Conservation (phyloP, 2,329 filamentous ascomycete genomes). For the Xylaria sp. region DNA sequence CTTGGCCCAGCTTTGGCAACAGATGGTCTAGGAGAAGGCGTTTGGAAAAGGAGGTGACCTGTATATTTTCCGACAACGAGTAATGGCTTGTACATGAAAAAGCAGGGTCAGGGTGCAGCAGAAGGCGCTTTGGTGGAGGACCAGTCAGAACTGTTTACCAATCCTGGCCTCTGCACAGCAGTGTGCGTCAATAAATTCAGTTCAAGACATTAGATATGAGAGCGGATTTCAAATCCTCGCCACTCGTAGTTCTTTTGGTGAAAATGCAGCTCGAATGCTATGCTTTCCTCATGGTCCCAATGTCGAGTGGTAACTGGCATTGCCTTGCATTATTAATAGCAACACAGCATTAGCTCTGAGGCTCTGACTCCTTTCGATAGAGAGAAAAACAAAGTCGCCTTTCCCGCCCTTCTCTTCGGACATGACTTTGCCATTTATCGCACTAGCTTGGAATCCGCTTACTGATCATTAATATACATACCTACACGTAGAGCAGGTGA, state of each 20-base stretch:
- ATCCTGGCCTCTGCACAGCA: background rate
- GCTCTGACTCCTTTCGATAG: too few species aligned
- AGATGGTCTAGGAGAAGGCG: constrained; percentile 17
- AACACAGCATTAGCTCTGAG: too few species aligned
- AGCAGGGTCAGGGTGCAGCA: background rate
- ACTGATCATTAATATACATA: too few species aligned
- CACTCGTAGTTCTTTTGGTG: background rate
- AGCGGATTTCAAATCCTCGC: background rate
- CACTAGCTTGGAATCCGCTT: background rate
- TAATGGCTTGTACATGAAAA: constrained; percentile 1
- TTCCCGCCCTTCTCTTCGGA: too few species aligned
- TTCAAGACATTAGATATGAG: background rate
- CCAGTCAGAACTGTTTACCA: background rate
- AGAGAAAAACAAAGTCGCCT: too few species aligned
- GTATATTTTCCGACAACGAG: background rate
- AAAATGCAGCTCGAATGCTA: background rate
- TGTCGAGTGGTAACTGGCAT: background rate
- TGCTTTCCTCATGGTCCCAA: background rate
- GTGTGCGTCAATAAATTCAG: constrained; percentile 10
- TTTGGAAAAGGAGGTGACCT: constrained; percentile 19
- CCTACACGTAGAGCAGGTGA: background rate
- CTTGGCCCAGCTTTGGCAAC: constrained; percentile 10
- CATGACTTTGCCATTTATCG: too few species aligned
- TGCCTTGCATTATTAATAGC: background rate
- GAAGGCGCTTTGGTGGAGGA: constrained; percentile 1